A percentile compares a stretch with the other conserved stretches of the same genome.
Evolutionary conservation across 768 basidiomycete genomes (phyloP).

Genomic region (Tricholoma terreum): DNA sequence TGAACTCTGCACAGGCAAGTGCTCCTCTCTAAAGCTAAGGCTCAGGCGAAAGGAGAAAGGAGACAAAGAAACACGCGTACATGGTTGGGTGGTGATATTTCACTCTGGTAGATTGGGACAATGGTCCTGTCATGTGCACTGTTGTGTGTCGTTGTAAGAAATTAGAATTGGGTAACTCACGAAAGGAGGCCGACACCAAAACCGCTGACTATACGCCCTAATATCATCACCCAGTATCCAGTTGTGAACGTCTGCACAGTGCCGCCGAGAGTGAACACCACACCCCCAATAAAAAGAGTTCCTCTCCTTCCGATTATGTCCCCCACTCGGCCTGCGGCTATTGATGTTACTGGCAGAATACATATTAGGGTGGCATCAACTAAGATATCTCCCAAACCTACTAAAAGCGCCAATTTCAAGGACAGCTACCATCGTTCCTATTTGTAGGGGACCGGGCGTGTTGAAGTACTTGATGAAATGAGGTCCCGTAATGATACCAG

Average conservation of each 20-base stretch:
- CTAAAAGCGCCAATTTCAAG: constrained; percentile 85
- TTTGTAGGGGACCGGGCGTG: constrained; percentile 58
- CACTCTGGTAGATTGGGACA: constrained; percentile 87
- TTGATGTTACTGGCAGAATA: constrained; percentile 67
- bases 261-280: constrained; percentile 85
- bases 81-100: constrained; percentile 86
- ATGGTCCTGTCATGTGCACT: constrained; percentile 53
- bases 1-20: constrained; percentile 89
- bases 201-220: constrained; percentile 81
- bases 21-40: constrained; percentile 62
- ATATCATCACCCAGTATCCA: constrained; percentile 77
- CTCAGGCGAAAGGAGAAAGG: not conserved
- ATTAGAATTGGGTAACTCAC: constrained; percentile 37
- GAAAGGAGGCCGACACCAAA: constrained; percentile 89
- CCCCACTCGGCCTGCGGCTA: constrained; percentile 85
- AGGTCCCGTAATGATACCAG: constrained; percentile 82
- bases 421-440: constrained; percentile 90
- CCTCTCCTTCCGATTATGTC: constrained; percentile 84
- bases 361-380: not conserved
- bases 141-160: not conserved
- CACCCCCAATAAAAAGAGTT: constrained; percentile 79
- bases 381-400: constrained; percentile 26
- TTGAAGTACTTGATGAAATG: constrained; percentile 76
- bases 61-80: constrained; percentile 33
- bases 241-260: constrained; percentile 79